phyloP scores from a whole-genome alignment of 208 protist species.

The Angomonas deanei region DNA sequence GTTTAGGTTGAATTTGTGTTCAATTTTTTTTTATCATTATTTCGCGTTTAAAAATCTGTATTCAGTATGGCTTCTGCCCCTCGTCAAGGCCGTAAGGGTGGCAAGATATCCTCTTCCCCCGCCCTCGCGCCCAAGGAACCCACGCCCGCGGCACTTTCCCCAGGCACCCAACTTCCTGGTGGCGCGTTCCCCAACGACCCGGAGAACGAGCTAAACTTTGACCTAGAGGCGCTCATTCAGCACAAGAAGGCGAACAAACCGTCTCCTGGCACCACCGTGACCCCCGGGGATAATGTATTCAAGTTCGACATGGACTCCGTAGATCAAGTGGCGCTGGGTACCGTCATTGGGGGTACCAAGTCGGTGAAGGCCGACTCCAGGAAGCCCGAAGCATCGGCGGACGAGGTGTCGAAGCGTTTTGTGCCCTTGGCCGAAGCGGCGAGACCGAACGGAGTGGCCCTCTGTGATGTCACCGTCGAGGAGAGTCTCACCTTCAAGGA shows the following conservation, averaged over 20 bases:
- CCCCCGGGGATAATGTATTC: conserved; percentile 55
- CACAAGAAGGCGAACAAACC: conserved; percentile 5
- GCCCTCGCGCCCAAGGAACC: conserved; percentile 24
- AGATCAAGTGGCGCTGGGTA: conserved; percentile 72
- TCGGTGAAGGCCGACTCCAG: conserved; percentile 54
- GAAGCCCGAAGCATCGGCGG: conserved; percentile 33
- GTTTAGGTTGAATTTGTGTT: background rate
- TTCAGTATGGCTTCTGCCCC: conserved; percentile 17
- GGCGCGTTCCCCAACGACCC: conserved; percentile 11
- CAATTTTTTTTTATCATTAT: conserved; percentile 5
- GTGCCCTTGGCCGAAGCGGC: conserved; percentile 28
- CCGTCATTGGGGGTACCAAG: conserved; percentile 70
- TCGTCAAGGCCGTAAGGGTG: conserved; percentile 82
- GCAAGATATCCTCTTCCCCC: conserved; percentile 72
- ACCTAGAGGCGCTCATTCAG: background rate
- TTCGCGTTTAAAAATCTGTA: background rate
- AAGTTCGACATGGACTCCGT: conserved; percentile 85
- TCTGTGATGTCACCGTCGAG: conserved; percentile 11
- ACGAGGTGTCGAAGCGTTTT: conserved; percentile 41
- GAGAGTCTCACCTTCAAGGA: conserved; percentile 12
- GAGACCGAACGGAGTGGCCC: background rate
- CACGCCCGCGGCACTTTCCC: conserved; percentile 48
- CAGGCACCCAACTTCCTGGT: conserved; percentile 34
- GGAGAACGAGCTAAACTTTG: background rate
- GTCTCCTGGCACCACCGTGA: background rate